Percentiles rank a stretch among this genome's conserved stretches.
These are phyloP conservation scores for Inga oerstediana DNA, from an alignment of 306 rosid species.

Conservation along the genomic window DNA sequence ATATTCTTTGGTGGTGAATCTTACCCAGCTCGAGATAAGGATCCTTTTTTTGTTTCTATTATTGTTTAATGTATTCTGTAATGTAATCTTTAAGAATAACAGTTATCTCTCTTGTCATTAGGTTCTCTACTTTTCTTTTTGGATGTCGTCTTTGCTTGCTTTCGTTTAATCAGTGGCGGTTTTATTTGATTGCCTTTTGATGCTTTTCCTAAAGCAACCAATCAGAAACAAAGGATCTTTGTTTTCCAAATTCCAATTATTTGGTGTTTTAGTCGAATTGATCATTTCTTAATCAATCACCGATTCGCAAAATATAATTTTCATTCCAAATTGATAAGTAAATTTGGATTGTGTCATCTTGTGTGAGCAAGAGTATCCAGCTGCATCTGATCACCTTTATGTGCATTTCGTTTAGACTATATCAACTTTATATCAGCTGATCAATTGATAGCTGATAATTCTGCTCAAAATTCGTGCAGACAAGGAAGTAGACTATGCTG, in stretches of 20 bases:
- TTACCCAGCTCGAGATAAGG: neutral
- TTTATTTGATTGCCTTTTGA: neutral
- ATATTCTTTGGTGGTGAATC: neutral
- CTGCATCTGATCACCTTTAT: neutral
- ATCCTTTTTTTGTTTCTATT: neutral
- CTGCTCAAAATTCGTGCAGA: conserved; percentile 36
- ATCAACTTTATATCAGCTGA: neutral
- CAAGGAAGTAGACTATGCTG: conserved; percentile 45
- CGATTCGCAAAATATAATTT: neutral
- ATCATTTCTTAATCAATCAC: neutral
- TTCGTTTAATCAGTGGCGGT: neutral
- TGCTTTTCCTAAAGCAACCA: neutral
- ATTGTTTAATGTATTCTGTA: neutral
- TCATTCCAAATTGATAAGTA: neutral
- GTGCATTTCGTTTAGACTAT: neutral
- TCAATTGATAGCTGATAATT: neutral
- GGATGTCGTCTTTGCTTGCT: neutral
- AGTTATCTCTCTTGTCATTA: neutral
- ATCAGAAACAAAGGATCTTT: neutral
- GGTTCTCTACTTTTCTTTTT: neutral
- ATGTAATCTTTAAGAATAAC: neutral
- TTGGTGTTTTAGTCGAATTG: neutral
- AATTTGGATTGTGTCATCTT: neutral
- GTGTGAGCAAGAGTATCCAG: neutral
- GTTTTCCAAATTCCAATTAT: neutral